Base-by-base conservation (phyloP, 202 grass and related monocot genomes). In the Schoenoplectus triqueter region DNA sequence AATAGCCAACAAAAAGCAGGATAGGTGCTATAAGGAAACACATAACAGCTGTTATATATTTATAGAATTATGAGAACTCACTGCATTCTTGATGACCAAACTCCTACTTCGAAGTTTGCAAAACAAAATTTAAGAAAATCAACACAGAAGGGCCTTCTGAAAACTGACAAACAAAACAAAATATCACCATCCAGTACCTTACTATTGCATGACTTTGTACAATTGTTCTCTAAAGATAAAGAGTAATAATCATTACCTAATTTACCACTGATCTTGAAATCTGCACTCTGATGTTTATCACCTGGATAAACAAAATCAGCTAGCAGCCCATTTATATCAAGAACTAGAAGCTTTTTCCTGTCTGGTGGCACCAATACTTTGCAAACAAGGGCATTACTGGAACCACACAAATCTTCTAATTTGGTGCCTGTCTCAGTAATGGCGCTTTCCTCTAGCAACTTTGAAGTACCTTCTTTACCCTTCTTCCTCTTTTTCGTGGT, bases 51-150 rank as follows among this genome's bases (percentile, higher is more conserved):
- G 3, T 39, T 47, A 73, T 72, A 68, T 15, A 18, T 48, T 46
- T 18, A 68, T 61, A 55, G 13, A 54, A 6, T 54, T 55, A 21
- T 31, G 19, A 75, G 2, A 55, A 75, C 49, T 54, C 71, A 98
- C 95, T 52, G 85, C 80, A 88, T 88, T 80, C 92, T 93, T 46
- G 95, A 98, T 3, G 95, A 95, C 95, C 95, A 95, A 84, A 98
- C 81, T 65, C 91, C 95, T 8, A 98, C 73, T 64, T 93, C 85
- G 79, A 98, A 98, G 65, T 93, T 93, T 85, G 90, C 81, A 84
- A 95, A 98, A 85, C 95, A 95, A 67, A 98, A 98, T 13, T 88
- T 89, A 78, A 98, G 51, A 88, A 98, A 98, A 82, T 98, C 95
- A 1, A 86, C 66, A 71, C 45, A 87, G 85, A 89, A 91, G 1